These are phyloP conservation scores for Suhomyces sp. DNA, from an alignment of 805 yeast genomes.

Conservation along the genomic window DNA sequence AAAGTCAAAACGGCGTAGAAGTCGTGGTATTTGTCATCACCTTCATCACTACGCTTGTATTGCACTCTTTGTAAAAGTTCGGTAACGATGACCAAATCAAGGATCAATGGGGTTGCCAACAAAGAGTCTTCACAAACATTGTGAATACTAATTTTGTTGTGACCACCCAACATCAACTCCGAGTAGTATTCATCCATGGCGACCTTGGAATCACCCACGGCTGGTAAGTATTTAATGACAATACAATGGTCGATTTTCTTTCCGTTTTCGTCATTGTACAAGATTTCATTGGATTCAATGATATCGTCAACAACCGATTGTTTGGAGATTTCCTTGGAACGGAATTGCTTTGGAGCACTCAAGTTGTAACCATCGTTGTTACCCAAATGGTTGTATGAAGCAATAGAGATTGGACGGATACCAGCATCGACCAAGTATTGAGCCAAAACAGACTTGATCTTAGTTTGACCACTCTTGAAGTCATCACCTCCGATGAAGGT, in stretches of 20 bases:
- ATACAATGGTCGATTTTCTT: conserved; percentile 86
- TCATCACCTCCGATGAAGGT: conserved; percentile 95
- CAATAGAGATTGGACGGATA: conserved; percentile 89
- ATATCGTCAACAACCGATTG: conserved; percentile 92
- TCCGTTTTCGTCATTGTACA: conserved; percentile 79
- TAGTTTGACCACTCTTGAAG: conserved; percentile 95
- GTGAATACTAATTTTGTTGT: conserved; percentile 89
- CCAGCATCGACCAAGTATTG: conserved; percentile 97
- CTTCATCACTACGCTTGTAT: conserved; percentile 57
- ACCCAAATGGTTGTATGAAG: conserved; percentile 94
- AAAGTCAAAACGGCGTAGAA: conserved; percentile 85
- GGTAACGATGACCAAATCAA: conserved; percentile 84
- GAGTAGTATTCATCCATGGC: conserved; percentile 99
- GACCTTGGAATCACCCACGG: conserved; percentile 94
- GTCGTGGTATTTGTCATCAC: conserved; percentile 49
- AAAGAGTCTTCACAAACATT: conserved; percentile 96
- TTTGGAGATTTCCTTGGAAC: conserved; percentile 93
- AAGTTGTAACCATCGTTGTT: conserved; percentile 94
- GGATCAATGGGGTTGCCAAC: conserved; percentile 90
- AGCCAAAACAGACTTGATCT: conserved; percentile 92
- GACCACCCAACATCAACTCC: conserved; percentile 96
- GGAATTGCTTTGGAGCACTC: conserved; percentile 88
- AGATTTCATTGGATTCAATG: conserved; percentile 78
- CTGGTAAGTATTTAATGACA: conserved; percentile 89
- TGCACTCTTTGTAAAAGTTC: conserved; percentile 86